Evolutionary conservation across 805 yeast genomes (phyloP).

Genomic region (Yarrowia keelungensis): DNA sequence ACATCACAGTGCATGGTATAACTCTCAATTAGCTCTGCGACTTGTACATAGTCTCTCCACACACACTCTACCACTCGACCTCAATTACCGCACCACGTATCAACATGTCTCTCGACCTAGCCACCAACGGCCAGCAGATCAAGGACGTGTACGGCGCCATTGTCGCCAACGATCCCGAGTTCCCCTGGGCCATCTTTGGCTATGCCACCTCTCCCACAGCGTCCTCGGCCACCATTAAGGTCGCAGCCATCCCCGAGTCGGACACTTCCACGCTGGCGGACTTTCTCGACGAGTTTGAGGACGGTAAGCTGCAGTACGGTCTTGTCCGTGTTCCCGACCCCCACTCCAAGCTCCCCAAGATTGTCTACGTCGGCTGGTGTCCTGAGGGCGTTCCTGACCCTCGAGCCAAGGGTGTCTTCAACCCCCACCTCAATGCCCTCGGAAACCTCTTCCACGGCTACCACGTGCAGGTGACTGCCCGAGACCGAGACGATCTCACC

Average conservation of each 20-base stretch:
- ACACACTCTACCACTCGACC: background rate
- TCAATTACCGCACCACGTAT: constrained; percentile 29
- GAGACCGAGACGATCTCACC: constrained; percentile 88
- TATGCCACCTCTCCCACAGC: constrained; percentile 63
- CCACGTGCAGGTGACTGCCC: constrained; percentile 96
- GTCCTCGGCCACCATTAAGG: constrained; percentile 51
- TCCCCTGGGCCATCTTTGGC: constrained; percentile 80
- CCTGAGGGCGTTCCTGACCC: constrained; percentile 87
- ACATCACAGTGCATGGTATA: constrained; percentile 21
- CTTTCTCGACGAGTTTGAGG: constrained; percentile 81
- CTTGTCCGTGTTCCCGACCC: constrained; percentile 86
- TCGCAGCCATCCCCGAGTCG: constrained; percentile 49
- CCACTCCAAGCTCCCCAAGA: constrained; percentile 87
- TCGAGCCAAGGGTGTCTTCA: constrained; percentile 54
- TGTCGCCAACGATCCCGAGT: constrained; percentile 74
- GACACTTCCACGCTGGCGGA: constrained; percentile 77
- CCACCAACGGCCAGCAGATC: constrained; percentile 77
- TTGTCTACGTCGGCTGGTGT: constrained; percentile 85
- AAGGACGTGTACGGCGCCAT: constrained; percentile 78
- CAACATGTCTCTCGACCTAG: constrained; percentile 52
- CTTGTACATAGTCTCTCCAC: constrained; percentile 8
- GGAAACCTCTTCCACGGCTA: constrained; percentile 64
- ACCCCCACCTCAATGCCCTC: constrained; percentile 53
- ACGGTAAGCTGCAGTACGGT: constrained; percentile 89
- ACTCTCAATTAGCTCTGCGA: constrained; percentile 18